Conservation (phyloP, 257 asterid species). For the Dorcoceras hygrometricum region DNA sequence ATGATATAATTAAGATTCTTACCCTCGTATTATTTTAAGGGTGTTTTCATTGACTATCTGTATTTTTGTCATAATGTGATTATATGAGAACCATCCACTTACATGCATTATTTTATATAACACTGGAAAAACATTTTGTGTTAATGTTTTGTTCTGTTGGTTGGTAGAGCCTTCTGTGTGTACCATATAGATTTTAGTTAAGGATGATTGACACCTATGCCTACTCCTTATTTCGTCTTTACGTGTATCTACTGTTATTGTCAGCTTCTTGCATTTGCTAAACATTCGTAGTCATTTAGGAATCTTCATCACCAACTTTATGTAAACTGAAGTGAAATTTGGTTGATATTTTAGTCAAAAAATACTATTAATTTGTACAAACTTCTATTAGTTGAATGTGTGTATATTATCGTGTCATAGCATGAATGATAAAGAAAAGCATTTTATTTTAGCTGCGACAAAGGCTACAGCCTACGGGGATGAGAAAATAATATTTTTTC, state of each 20-base stretch:
- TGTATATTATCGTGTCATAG: background rate
- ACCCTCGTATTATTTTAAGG: background rate
- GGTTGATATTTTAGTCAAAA: background rate
- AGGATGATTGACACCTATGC: background rate
- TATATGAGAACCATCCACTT: background rate
- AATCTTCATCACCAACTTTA: conserved; percentile 4
- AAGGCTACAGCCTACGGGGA: background rate
- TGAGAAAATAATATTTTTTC: too few species aligned
- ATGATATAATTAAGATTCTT: background rate
- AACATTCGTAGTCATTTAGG: background rate
- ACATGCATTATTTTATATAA: background rate
- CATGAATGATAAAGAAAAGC: background rate
- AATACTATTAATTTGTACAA: background rate
- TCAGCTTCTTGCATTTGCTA: conserved; percentile 2
- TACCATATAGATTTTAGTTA: conserved; percentile 7
- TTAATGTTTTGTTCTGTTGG: conserved; percentile 14
- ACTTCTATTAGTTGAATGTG: background rate
- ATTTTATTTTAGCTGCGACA: background rate
- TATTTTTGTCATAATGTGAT: background rate
- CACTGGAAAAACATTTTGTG: background rate
- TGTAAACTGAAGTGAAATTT: background rate
- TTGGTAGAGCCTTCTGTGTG: conserved; percentile 23
- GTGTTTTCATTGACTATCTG: background rate
- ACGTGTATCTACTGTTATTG: conserved; percentile 8
- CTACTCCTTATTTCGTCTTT: conserved; percentile 16